phyloP scores from a whole-genome alignment of 345 rosid genomes.

The Gynandropsis gynandra region DNA sequence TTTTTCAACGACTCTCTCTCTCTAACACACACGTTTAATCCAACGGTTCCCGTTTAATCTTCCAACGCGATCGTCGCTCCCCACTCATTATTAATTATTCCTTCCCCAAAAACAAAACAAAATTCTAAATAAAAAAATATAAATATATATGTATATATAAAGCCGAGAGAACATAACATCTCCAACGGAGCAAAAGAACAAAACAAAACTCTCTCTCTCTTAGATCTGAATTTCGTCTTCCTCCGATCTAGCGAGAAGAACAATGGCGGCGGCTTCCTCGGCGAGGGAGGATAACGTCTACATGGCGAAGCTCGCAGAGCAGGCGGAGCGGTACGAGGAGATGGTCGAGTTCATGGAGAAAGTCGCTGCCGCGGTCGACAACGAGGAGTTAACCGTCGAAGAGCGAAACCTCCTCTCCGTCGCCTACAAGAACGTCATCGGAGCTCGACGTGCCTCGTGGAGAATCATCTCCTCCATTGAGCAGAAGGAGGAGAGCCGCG shows the following conservation, averaged over 20 bases:
- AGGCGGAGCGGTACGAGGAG: constrained; percentile 92
- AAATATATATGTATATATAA: too few species aligned
- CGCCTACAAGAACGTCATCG: constrained; percentile 94
- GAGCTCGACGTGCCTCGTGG: constrained; percentile 90
- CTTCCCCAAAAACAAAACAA: background rate
- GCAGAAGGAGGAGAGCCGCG: constrained; percentile 88
- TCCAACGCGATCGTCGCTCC: constrained; percentile 49
- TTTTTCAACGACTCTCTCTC: too few species aligned
- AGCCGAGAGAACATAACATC: background rate
- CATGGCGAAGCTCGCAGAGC: constrained; percentile 95
- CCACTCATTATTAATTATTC: constrained; percentile 20
- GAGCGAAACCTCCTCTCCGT: constrained; percentile 90
- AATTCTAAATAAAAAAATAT: background rate
- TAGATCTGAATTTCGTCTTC: constrained; percentile 14
- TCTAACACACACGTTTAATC: too few species aligned
- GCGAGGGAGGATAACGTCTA: constrained; percentile 72
- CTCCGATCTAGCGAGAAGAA: constrained; percentile 6
- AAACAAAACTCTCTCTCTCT: constrained; percentile 8
- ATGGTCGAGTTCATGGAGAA: constrained; percentile 95
- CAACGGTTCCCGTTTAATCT: constrained; percentile 24
- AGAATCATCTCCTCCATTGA: constrained; percentile 83
- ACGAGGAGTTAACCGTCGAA: constrained; percentile 71
- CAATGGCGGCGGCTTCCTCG: constrained; percentile 40
- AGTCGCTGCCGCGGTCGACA: constrained; percentile 47
- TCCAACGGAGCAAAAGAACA: constrained; percentile 1